Base-by-base conservation (phyloP, 208 protist species). In the Phytomonas serpens region DNA sequence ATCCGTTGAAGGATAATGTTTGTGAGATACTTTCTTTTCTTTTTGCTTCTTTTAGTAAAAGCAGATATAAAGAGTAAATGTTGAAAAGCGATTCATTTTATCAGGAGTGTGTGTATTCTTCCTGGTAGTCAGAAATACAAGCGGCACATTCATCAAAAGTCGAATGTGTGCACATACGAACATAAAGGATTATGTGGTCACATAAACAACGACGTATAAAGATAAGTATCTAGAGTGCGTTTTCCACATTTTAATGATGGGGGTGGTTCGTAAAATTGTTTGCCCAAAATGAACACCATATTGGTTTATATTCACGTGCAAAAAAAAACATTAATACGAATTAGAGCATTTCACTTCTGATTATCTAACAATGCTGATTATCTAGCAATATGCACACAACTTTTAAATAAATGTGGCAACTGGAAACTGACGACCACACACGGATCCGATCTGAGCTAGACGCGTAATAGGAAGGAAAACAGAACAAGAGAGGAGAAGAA, bases 21-120 rank as follows among this genome's bases (percentile, higher is more conserved):
- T 47, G 40, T 47, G 40, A 16, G 40, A 23, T 47, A 2, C 10
- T 68, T 73, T 38, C 57, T 65, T 6, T 13, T 57, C n/a, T 73
- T 57, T 73, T n/a, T 13, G 5, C 51, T 34, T 33, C 5, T 47
- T 32, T 40, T 64, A 38, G 67, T 47, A 68, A 71, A 42, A 27
- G 71, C 51, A 74, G 64, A 63, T 16, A 68, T 27, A 73, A 62
- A 40, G 37, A 47, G 16, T 47, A 47, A 19, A 47, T 47, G 40
- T 47, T 11, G 14, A 19, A 11, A 19, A 19, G 40, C 9, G 14
- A 19, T 10, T 19, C 2, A 2, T 47, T 19, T 47, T 3, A 11
- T 47, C 6, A 47, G 16, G 40, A 47, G 14, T 19, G 7, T 47
- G 40, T 47, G 9, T 47, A 19, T 47, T 47, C 40, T 47, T 11